Conservation (phyloP, 768 basidiomycete genomes). For the Trametes sanguinea region DNA sequence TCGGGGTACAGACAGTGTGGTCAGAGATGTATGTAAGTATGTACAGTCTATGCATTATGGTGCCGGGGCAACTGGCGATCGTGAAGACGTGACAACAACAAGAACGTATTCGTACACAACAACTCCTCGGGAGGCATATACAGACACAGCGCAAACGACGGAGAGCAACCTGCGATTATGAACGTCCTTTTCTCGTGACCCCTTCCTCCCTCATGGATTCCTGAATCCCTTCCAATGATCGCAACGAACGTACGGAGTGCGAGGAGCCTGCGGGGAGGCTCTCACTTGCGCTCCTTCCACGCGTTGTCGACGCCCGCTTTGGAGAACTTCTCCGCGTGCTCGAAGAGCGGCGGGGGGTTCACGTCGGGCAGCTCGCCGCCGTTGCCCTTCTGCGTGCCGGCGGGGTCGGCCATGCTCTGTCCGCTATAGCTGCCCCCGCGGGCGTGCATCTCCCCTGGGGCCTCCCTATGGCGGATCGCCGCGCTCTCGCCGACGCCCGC, state of each 20-base stretch:
- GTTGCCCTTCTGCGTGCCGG: slow-evolving; percentile 39
- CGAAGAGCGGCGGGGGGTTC: slow-evolving; percentile 49
- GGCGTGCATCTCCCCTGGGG: slow-evolving; percentile 49
- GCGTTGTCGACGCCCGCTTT: slow-evolving; percentile 48
- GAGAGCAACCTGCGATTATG: slow-evolving; percentile 21
- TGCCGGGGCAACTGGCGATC: neutral
- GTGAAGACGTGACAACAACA: slow-evolving; percentile 5
- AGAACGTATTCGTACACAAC: slow-evolving; percentile 16
- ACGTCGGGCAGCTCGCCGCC: slow-evolving; percentile 41
- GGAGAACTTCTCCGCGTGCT: slow-evolving; percentile 46
- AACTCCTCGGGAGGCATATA: slow-evolving; percentile 6
- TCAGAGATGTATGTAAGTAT: neutral
- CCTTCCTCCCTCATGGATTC: neutral
- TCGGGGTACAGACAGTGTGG: too few species aligned
- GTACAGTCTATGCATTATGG: slow-evolving; percentile 25
- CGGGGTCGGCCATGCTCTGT: slow-evolving; percentile 44
- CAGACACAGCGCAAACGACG: slow-evolving; percentile 16
- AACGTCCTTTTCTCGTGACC: slow-evolving; percentile 14
- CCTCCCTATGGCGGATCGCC: slow-evolving; percentile 43
- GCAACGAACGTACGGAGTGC: neutral
- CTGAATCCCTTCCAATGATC: neutral
- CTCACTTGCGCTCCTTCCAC: slow-evolving; percentile 49
- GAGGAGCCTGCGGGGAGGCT: neutral
- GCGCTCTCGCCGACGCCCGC: slow-evolving; percentile 51
- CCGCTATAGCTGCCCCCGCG: slow-evolving; percentile 47